Evolutionary conservation across 345 rosid genomes (phyloP).

Genomic region (Microcos paniculata): DNA sequence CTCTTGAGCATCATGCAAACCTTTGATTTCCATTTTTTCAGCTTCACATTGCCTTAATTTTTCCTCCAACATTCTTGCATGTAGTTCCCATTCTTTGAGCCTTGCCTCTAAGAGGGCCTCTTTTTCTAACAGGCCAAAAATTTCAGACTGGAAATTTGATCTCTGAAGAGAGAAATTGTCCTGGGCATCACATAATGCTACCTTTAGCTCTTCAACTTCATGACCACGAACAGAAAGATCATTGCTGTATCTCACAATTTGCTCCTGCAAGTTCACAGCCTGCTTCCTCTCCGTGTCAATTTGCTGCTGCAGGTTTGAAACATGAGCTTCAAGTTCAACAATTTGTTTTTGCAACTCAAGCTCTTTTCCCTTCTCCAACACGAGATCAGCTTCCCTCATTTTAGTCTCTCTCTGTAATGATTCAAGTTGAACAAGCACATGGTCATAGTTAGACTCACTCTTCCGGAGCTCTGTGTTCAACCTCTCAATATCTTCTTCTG

Average conservation of each 20-base stretch:
- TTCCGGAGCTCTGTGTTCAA: slow-evolving; percentile 44
- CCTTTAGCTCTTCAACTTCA: slow-evolving; percentile 39
- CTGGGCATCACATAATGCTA: slow-evolving; percentile 45
- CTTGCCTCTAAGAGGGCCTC: slow-evolving; percentile 35
- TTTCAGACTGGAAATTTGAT: slow-evolving; percentile 50
- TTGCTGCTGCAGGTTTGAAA: slow-evolving; percentile 23
- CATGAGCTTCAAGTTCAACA: slow-evolving; percentile 34
- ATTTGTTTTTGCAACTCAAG: slow-evolving; percentile 33
- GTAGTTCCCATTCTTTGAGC: slow-evolving; percentile 46
- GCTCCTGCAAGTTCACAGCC: slow-evolving; percentile 45
- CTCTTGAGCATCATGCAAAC: slow-evolving; percentile 26
- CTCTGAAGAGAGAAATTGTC: slow-evolving; percentile 50
- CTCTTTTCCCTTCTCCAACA: slow-evolving; percentile 32
- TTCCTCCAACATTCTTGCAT: slow-evolving; percentile 38
- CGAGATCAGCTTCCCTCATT: slow-evolving; percentile 30
- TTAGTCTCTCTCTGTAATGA: slow-evolving; percentile 23
- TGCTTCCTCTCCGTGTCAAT: slow-evolving; percentile 40
- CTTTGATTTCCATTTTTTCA: slow-evolving; percentile 38
- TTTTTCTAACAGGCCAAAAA: slow-evolving; percentile 40
- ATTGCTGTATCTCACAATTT: slow-evolving; percentile 22
- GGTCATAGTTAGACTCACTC: slow-evolving; percentile 23
- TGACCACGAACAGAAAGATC: slow-evolving; percentile 40
- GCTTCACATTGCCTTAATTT: slow-evolving; percentile 31
- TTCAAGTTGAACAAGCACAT: slow-evolving; percentile 40
- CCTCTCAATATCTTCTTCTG: slow-evolving; percentile 56